Conservation (phyloP, 139 green algal genomes). For the Pseudopediastrum boryanum region DNA sequence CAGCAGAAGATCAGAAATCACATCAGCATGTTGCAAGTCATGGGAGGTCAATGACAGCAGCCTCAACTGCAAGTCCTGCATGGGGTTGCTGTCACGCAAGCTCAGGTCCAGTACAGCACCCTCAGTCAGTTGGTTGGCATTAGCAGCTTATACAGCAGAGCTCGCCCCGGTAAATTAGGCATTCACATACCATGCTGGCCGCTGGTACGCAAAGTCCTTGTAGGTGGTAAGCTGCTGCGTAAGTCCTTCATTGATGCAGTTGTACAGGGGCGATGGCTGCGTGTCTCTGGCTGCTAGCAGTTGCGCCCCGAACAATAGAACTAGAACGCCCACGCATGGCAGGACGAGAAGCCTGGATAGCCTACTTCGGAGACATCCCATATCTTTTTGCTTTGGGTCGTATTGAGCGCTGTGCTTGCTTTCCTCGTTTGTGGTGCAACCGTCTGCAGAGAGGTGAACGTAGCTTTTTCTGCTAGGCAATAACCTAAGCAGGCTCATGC, state of each 20-base stretch:
- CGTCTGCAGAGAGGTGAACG: no score
- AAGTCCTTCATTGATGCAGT: constrained; percentile 33
- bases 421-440: no score
- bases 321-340: no score
- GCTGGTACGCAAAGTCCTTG: constrained; percentile 32
- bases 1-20: neutral
- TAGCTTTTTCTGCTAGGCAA: no score
- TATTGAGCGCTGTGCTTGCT: no score
- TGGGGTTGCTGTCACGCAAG: neutral
- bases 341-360: no score
- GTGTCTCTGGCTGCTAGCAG: no score
- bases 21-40: neutral
- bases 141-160: neutral
- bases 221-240: constrained; percentile 34
- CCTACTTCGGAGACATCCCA: no score
- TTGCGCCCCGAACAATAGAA: no score
- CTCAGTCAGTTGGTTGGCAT: neutral
- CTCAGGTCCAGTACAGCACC: neutral
- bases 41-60: neutral
- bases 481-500: no score
- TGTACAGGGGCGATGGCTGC: no score
- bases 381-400: no score
- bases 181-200: constrained; percentile 22
- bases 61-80: neutral
- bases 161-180: neutral